A percentile compares a stretch with the other conserved stretches of the same genome.
Evolutionary conservation across 2,329 filamentous ascomycete species (phyloP).

Genomic region (Aspergillus luchuensis): DNA sequence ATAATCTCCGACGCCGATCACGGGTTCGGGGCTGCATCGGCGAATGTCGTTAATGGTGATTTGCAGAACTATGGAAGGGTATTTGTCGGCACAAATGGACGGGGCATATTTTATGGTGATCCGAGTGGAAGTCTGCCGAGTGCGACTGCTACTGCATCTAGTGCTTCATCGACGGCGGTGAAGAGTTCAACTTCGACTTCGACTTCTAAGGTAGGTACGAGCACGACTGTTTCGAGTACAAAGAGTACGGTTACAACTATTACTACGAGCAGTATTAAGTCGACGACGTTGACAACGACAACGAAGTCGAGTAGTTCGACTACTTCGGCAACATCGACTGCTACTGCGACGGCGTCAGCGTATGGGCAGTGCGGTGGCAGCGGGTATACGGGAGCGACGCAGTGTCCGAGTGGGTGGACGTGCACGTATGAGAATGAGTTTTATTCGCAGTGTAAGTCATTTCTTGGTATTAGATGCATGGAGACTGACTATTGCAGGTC

Average conservation of each 20-base stretch:
- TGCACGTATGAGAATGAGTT: conserved; percentile 18
- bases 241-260: conserved; percentile 3
- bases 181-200: background rate
- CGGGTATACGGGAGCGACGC: conserved; percentile 21
- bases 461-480: background rate
- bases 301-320: background rate
- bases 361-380: conserved; percentile 24
- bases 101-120: conserved; percentile 36
- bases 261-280: conserved; percentile 7
- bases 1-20: conserved; percentile 29
- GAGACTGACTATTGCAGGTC: background rate
- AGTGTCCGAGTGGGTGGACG: conserved; percentile 21
- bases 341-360: conserved; percentile 11
- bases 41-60: conserved; percentile 32
- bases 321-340: conserved; percentile 10
- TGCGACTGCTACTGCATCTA: conserved; percentile 20
- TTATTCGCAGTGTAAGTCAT: conserved; percentile 22
- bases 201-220: background rate
- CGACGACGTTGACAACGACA: conserved; percentile 15
- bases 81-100: conserved; percentile 38
- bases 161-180: conserved; percentile 16
- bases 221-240: background rate
- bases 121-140: conserved; percentile 26
- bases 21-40: conserved; percentile 29
- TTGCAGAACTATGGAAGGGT: conserved; percentile 32